A percentile compares a stretch with the other conserved stretches of the same genome.
Evolutionary conservation across 768 basidiomycete genomes (phyloP).

Genomic region (Ramaria rubella): DNA sequence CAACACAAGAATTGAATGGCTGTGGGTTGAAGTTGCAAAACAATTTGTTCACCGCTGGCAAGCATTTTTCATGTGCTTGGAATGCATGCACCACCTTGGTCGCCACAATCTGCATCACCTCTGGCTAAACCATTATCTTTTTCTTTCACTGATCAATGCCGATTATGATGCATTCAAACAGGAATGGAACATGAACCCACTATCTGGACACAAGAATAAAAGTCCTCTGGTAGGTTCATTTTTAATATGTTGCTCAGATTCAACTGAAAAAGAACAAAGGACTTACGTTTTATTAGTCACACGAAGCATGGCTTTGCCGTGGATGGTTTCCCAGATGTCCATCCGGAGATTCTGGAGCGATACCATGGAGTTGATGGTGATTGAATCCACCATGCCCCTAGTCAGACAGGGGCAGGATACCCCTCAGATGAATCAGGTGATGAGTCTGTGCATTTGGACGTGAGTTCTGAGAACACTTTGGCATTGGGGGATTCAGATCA

Average conservation of each 20-base stretch:
- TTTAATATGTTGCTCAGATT: not conserved
- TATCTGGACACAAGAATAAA: not conserved
- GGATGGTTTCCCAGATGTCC: conserved; percentile 6
- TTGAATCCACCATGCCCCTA: not conserved
- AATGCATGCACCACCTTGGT: conserved; percentile 10
- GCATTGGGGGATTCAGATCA: not conserved
- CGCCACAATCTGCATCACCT: conserved; percentile 12
- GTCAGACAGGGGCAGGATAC: conserved; percentile 13
- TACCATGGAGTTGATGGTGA: conserved; percentile 14
- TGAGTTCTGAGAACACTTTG: not conserved
- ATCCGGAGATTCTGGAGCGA: conserved; percentile 13
- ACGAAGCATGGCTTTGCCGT: conserved; percentile 14
- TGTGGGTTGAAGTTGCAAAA: conserved; percentile 14
- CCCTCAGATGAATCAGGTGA: conserved; percentile 2
- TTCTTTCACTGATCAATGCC: conserved; percentile 13
- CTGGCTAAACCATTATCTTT: conserved; percentile 16
- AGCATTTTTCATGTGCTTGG: conserved; percentile 14
- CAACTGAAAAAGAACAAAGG: conserved; percentile 10
- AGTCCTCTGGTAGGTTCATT: not conserved
- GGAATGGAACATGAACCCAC: conserved; percentile 19
- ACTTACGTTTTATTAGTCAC: conserved; percentile 17
- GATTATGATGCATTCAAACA: conserved; percentile 14
- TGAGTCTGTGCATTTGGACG: not conserved
- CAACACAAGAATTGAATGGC: conserved; percentile 16
- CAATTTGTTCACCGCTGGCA: conserved; percentile 15